phyloP scores from a whole-genome alignment of 768 basidiomycete genomes.

The Agrocybe pediades region DNA sequence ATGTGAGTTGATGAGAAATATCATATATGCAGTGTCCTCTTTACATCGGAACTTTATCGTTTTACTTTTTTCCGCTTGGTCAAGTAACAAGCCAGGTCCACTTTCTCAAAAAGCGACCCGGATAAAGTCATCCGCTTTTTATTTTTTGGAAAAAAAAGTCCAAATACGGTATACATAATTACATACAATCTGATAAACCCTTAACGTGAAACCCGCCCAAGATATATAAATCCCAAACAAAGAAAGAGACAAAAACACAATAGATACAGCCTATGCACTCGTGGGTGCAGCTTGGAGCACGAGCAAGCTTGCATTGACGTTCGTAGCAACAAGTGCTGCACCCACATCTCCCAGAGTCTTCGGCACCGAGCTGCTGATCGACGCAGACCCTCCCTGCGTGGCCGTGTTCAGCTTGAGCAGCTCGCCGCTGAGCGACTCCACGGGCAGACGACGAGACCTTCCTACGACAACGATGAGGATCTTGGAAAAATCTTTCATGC shows the following conservation, averaged over 20 bases:
- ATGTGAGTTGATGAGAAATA: too few relatives aligned
- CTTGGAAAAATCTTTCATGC: conserved; percentile 29
- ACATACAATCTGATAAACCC: not conserved
- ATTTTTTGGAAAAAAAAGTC: too few relatives aligned
- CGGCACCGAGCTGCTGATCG: conserved; percentile 56
- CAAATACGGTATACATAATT: not conserved
- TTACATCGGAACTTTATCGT: too few relatives aligned
- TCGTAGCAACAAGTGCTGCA: conserved; percentile 62
- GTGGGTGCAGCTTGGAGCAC: conserved; percentile 51
- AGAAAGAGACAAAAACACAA: too few relatives aligned
- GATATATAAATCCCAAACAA: not conserved
- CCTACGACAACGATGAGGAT: conserved; percentile 69
- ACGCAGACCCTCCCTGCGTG: conserved; percentile 16
- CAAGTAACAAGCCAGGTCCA: too few relatives aligned
- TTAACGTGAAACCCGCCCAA: not conserved
- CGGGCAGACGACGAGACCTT: conserved; percentile 70
- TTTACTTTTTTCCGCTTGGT: too few relatives aligned
- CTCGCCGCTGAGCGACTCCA: conserved; percentile 61
- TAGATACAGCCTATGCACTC: not conserved
- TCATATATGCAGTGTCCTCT: too few relatives aligned
- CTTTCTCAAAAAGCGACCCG: too few relatives aligned
- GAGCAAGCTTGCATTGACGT: conserved; percentile 49
- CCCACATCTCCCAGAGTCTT: conserved; percentile 81
- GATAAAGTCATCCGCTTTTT: too few relatives aligned
- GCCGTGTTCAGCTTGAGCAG: conserved; percentile 46